Conservation (phyloP, 1,284 basidiomycete genomes). For the Uromyces viciae-fabae region DNA sequence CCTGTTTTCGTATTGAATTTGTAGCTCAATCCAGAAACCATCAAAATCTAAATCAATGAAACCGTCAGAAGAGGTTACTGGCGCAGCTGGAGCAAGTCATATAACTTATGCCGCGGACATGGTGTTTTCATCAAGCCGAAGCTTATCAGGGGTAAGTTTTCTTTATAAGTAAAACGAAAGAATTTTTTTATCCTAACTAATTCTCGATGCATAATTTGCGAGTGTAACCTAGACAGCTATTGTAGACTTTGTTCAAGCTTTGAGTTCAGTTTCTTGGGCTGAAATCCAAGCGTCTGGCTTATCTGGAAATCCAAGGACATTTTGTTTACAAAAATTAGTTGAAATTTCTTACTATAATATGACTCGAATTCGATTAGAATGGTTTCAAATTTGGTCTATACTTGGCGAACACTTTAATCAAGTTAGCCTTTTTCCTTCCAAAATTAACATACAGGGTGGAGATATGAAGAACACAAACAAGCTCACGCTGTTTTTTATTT, state of each 20-base stretch:
- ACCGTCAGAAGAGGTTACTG: conserved; percentile 82
- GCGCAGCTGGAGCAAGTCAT: conserved; percentile 93
- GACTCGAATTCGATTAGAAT: conserved; percentile 95
- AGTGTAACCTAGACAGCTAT: conserved; percentile 79
- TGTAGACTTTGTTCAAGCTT: conserved; percentile 92
- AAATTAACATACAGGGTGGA: neutral
- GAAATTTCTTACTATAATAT: conserved; percentile 99
- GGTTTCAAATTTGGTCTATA: conserved; percentile 97
- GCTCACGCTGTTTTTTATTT: neutral
- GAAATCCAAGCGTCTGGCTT: conserved; percentile 96
- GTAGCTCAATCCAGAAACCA: conserved; percentile 51
- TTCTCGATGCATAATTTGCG: conserved; percentile 46
- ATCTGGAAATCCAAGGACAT: conserved; percentile 80
- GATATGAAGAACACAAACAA: neutral
- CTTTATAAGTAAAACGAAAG: no score
- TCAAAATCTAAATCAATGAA: conserved; percentile 58
- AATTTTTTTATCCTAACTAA: conserved; percentile 23
- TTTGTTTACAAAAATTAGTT: conserved; percentile 96
- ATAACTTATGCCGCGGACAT: conserved; percentile 98
- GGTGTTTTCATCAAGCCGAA: conserved; percentile 95
- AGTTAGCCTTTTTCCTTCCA: conserved; percentile 58
- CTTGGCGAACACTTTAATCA: conserved; percentile 99
- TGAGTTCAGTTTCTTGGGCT: conserved; percentile 98
- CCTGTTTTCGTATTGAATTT: no score
- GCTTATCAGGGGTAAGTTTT: conserved; percentile 77